Evolutionary conservation across 106 monocot genomes (phyloP).

Genomic region (Chionographis japonica): DNA sequence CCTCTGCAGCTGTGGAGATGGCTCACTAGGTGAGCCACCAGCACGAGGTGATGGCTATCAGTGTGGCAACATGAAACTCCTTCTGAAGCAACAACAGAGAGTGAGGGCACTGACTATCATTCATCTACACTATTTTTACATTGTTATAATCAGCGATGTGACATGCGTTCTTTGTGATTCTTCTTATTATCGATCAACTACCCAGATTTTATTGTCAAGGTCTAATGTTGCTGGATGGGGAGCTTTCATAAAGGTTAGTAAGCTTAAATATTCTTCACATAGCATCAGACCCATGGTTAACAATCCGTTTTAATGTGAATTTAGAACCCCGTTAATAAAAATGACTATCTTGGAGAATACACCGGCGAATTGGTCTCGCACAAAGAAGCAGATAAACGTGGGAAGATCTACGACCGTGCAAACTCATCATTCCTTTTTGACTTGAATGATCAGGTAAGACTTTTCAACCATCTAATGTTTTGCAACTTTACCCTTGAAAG

Average conservation of each 20-base stretch:
- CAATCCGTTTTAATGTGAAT: background rate
- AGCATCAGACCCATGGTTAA: background rate
- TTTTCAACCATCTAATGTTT: background rate
- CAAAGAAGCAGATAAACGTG: conserved; percentile 98
- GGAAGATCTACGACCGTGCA: conserved; percentile 97
- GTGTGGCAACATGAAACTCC: conserved; percentile 99
- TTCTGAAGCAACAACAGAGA: conserved; percentile 85
- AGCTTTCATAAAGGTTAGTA: conserved; percentile 85
- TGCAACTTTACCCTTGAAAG: too few relatives aligned
- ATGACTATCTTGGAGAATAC: conserved; percentile 99
- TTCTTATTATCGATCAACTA: background rate
- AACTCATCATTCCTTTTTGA: conserved; percentile 99
- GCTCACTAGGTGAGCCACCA: conserved; percentile 67
- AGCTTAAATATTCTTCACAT: background rate
- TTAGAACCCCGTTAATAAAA: conserved; percentile 90
- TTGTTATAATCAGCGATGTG: background rate
- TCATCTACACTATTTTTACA: background rate
- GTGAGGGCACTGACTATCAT: conserved; percentile 27
- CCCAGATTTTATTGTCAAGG: conserved; percentile 77
- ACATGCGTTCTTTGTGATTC: conserved; percentile 1
- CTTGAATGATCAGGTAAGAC: conserved; percentile 87
- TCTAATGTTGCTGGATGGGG: conserved; percentile 99
- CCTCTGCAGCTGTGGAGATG: conserved; percentile 86
- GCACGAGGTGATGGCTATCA: conserved; percentile 80
- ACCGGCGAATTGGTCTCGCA: conserved; percentile 95